A percentile compares a stretch with the other conserved stretches of the same genome.
Conservation (phyloP, 2,329 filamentous ascomycete genomes). For the Endothia cerciana region DNA sequence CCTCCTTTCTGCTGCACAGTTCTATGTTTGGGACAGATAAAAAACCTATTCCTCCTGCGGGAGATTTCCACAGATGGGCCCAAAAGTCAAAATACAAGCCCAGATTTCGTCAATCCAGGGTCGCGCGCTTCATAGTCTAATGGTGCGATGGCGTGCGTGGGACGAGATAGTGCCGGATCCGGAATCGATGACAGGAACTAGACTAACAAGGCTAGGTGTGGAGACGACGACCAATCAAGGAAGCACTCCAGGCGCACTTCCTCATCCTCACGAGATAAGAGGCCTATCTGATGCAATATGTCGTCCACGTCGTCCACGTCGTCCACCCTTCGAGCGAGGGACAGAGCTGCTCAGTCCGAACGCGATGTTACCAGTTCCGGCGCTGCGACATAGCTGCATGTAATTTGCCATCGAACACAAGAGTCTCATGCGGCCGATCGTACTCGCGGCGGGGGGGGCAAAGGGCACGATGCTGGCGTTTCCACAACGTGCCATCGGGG, state of each 20-base stretch:
- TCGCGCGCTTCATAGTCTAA: not conserved
- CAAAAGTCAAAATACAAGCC: not conserved
- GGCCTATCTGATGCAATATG: not conserved
- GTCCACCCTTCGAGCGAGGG: not conserved
- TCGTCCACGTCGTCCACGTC: not conserved
- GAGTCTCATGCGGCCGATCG: not conserved
- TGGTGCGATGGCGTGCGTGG: slow-evolving; percentile 15
- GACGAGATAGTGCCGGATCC: not conserved
- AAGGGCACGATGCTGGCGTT: not conserved
- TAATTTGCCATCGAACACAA: slow-evolving; percentile 3
- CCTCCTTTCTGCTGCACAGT: slow-evolving; percentile 3
- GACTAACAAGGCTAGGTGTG: not conserved
- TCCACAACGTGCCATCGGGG: slow-evolving; percentile 6
- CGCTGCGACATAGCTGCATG: slow-evolving; percentile 1
- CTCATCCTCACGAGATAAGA: not conserved
- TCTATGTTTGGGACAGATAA: slow-evolving; percentile 17
- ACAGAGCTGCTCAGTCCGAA: not conserved
- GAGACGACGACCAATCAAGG: slow-evolving; percentile 12
- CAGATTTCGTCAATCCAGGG: too few species aligned
- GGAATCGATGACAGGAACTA: not conserved
- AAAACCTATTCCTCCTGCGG: not conserved
- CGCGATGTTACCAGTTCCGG: not conserved
- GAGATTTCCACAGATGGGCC: not conserved
- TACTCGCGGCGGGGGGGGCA: not conserved
- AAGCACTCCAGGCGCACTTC: not conserved